A percentile compares a stretch with the other conserved stretches of the same genome.
phyloP scores from a whole-genome alignment of 2,329 filamentous ascomycete genomes.

The Ciborinia camelliae region DNA sequence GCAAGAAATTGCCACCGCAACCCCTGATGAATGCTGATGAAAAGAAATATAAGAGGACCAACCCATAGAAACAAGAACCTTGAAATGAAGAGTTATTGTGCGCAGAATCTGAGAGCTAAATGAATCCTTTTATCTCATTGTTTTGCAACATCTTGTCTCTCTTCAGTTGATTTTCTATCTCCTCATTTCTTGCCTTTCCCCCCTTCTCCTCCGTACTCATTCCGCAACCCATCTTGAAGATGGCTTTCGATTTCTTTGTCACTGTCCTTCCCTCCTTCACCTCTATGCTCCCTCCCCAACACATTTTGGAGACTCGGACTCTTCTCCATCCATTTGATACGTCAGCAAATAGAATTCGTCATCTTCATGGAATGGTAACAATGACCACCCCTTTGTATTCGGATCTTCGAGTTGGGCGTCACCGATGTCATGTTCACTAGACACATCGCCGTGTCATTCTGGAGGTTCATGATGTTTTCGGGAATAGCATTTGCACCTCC shows the following conservation, averaged over 20 bases:
- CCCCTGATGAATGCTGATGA: too few species aligned
- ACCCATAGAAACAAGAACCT: neutral
- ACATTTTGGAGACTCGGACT: too few species aligned
- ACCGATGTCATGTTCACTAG: neutral
- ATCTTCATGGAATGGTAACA: neutral
- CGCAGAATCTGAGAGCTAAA: neutral
- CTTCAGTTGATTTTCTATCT: slow-evolving; percentile 99
- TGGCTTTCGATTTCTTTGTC: too few species aligned
- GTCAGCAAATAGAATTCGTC: neutral
- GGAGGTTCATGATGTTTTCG: too few species aligned
- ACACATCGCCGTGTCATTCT: neutral
- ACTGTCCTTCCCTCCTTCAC: too few species aligned
- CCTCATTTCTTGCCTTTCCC: slow-evolving; percentile 97
- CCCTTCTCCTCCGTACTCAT: slow-evolving; percentile 99
- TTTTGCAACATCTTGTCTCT: slow-evolving; percentile 98
- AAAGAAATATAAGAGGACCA: too few species aligned
- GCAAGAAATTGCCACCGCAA: too few species aligned
- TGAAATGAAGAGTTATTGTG: neutral
- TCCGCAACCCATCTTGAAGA: slow-evolving; percentile 91
- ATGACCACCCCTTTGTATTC: neutral
- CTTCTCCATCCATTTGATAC: neutral
- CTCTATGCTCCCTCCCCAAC: too few species aligned
- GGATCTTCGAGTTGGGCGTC: neutral
- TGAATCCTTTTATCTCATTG: slow-evolving; percentile 80
- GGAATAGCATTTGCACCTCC: neutral